These are phyloP conservation scores for Monosporozyma yasuniensis DNA, from an alignment of 805 yeast genomes.

Conservation along the genomic window DNA sequence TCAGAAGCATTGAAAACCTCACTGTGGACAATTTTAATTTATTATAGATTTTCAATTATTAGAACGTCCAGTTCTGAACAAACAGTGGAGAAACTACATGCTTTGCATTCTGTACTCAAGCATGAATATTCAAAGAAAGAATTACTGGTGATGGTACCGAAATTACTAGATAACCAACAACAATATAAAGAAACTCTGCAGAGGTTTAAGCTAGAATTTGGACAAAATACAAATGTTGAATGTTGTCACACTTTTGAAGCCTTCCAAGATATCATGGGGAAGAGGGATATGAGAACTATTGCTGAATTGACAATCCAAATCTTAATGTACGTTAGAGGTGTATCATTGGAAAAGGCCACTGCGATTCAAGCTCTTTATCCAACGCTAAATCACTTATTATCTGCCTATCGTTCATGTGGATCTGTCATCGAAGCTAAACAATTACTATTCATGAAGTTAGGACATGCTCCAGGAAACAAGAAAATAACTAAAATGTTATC, in stretches of 20 bases:
- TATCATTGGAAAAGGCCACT: constrained; percentile 77
- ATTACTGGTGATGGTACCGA: constrained; percentile 45
- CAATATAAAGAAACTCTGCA: constrained; percentile 39
- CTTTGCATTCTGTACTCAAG: constrained; percentile 45
- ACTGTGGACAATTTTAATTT: constrained; percentile 58
- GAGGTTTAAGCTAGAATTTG: constrained; percentile 39
- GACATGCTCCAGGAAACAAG: constrained; percentile 28
- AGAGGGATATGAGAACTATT: constrained; percentile 59
- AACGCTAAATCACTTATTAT: constrained; percentile 53
- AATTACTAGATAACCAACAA: constrained; percentile 39
- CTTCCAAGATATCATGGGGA: constrained; percentile 62
- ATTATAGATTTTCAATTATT: constrained; percentile 56
- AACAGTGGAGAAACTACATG: constrained; percentile 40
- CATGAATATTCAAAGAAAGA: constrained; percentile 33
- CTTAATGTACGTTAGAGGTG: constrained; percentile 73
- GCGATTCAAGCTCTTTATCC: constrained; percentile 61
- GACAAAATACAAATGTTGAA: constrained; percentile 24
- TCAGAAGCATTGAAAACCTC: constrained; percentile 68
- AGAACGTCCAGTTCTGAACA: constrained; percentile 66
- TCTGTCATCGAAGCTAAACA: constrained; percentile 21
- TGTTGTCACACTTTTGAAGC: constrained; percentile 41
- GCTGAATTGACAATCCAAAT: constrained; percentile 66
- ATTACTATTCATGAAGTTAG: constrained; percentile 20
- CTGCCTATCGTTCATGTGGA: constrained; percentile 22
- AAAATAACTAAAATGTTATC: constrained; percentile 27